phyloP scores from a whole-genome alignment of 169 alveolate species.

The Plasmodium gonderi region DNA sequence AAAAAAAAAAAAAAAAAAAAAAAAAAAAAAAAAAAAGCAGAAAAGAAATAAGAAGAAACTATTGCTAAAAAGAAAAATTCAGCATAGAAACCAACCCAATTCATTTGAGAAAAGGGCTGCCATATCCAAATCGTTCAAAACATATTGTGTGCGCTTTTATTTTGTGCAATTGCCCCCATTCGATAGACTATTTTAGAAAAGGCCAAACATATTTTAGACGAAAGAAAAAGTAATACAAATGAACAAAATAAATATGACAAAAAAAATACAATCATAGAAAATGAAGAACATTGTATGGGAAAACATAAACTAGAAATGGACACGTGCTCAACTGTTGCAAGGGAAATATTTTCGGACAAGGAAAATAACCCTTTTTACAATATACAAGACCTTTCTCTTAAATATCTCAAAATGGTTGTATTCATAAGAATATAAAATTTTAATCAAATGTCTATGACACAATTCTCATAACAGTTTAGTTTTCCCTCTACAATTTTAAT shows the following conservation, averaged over 20 bases:
- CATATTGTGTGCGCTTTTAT: background rate
- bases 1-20: background rate
- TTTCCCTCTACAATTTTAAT: background rate
- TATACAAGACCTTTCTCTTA: constrained; percentile 26
- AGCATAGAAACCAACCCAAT: background rate
- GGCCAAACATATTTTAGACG: constrained; percentile 38
- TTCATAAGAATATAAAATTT: background rate
- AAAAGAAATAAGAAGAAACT: background rate
- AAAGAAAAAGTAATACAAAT: constrained; percentile 23
- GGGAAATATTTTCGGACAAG: constrained; percentile 8
- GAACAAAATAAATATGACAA: constrained; percentile 4
- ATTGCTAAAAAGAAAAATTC: too few relatives aligned
- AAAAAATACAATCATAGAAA: background rate
- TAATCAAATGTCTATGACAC: background rate
- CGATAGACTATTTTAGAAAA: constrained; percentile 49
- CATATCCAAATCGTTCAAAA: background rate
- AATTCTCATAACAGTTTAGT: too few relatives aligned
- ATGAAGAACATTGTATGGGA: background rate
- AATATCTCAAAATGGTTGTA: constrained; percentile 42
- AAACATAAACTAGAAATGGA: background rate
- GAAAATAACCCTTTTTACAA: constrained; percentile 3
- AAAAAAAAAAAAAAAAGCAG: background rate
- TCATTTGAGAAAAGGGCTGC: background rate
- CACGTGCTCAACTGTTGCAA: background rate
- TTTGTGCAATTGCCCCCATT: background rate